phyloP scores from a whole-genome alignment of 345 rosid genomes.

The Moricandia moricandioides region DNA sequence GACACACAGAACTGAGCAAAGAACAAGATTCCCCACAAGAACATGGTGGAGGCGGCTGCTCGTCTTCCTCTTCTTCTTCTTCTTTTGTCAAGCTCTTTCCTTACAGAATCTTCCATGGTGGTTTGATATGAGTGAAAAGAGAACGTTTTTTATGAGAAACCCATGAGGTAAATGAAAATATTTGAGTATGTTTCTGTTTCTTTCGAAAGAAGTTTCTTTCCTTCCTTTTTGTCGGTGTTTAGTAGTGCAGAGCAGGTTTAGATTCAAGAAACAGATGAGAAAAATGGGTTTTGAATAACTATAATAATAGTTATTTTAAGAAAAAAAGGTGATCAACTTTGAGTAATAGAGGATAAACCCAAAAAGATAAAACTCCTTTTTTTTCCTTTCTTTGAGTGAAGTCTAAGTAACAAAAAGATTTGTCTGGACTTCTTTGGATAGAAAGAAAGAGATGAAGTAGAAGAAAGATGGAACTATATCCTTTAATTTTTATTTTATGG shows the following conservation, averaged over 20 bases:
- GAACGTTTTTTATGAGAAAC: neutral
- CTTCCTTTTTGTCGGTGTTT: constrained; percentile 23
- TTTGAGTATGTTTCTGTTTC: constrained; percentile 11
- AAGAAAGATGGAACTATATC: neutral
- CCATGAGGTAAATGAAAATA: constrained; percentile 21
- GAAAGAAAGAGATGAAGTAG: constrained; percentile 4
- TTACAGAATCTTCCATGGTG: constrained; percentile 30
- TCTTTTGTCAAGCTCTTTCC: constrained; percentile 5
- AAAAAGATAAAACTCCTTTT: constrained; percentile 24
- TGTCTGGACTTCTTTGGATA: constrained; percentile 29
- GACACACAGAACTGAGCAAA: constrained; percentile 42
- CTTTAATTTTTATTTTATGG: neutral
- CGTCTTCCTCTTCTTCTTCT: constrained; percentile 17
- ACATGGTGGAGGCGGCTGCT: constrained; percentile 4
- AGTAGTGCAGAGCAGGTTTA: constrained; percentile 25
- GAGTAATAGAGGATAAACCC: constrained; percentile 22
- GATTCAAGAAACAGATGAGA: constrained; percentile 28
- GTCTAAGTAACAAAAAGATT: constrained; percentile 30
- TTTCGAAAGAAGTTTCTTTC: neutral
- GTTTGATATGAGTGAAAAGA: constrained; percentile 13
- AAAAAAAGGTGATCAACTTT: neutral
- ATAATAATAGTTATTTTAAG: neutral
- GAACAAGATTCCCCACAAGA: constrained; percentile 52
- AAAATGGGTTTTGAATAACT: constrained; percentile 6
- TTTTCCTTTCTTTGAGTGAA: constrained; percentile 35